Base-by-base conservation (phyloP, 192 early-diverging fungal species). In the Chytriomyces hyalinus region DNA sequence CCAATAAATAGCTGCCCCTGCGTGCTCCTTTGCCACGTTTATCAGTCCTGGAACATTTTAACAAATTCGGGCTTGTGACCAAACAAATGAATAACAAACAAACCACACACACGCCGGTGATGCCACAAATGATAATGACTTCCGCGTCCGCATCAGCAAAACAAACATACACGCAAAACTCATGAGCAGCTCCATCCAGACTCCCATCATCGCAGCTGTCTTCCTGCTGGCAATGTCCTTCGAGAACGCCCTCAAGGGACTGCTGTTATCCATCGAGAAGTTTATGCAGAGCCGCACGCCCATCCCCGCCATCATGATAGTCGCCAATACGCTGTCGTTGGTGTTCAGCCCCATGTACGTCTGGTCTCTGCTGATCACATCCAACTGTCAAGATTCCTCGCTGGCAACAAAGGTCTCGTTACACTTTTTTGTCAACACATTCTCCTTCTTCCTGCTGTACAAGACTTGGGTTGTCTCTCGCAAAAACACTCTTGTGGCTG, bases 371-470 rank as follows among this genome's bases (percentile, higher is more conserved):
- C 53, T 57, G 0, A 20, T 20, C 13, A 57, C 53, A 57, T 20
- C 13, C 15, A 20, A 57, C 53, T 57, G 53, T 20, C 53, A 57
- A 20, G 53, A 57, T 20, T n/a, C 15, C 53, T n/a, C 15, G 13
- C 20, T 57, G 53, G 53, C 53, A 57, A n/a, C 20, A n/a, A 57
- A 57, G 5, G 20, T 57, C 13, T 57, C 15, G 15, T n/a, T 57
- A 20, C 53, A 57, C 20, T 20, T 57, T 20, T 57, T 57, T 20
- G 13, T 57, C 53, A n/a, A 13, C 53, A n/a, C 53, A 3, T 57
- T 57, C 53, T n/a, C 15, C 53, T 57, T 57, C 53, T 57, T 57
- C 20, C 53, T 57, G 53, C 53, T 57, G 15, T 57, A 57, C 53
- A 57, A 57, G 53, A 57, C 53, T 20, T 57, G 53, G 53, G 20